A percentile compares a stretch with the other conserved stretches of the same genome.
Evolutionary conservation across 192 early-diverging fungal genomes (phyloP).

Genomic region (Chytriomyces sp.): DNA sequence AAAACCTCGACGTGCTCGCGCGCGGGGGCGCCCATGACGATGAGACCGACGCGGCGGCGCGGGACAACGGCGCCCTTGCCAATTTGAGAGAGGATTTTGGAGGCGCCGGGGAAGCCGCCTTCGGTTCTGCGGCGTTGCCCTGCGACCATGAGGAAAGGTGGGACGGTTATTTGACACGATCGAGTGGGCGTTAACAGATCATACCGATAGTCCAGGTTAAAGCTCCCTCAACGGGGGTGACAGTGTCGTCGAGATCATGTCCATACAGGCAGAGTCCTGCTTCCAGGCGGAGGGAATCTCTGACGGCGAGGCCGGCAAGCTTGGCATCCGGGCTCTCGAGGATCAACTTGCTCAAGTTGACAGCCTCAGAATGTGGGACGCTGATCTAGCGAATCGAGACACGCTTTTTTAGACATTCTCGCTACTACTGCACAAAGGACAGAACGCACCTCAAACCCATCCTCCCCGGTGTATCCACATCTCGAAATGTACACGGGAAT

Average conservation of each 20-base stretch:
- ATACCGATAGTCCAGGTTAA: conserved; percentile 93
- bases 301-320: conserved; percentile 92
- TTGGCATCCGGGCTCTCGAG: conserved; percentile 75
- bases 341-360: conserved; percentile 68
- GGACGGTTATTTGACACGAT: background rate
- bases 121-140: conserved; percentile 83
- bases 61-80: conserved; percentile 63
- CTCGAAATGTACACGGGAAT: conserved; percentile 86
- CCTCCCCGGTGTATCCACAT: conserved; percentile 98
- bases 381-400: conserved; percentile 75
- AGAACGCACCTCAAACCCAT: conserved; percentile 87
- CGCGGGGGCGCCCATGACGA: conserved; percentile 93
- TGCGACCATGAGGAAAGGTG: background rate
- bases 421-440: background rate
- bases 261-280: conserved; percentile 98
- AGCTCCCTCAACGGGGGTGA: conserved; percentile 89
- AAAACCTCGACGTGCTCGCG: conserved; percentile 72
- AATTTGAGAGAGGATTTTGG: conserved; percentile 83
- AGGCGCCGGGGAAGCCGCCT: conserved; percentile 90
- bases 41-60: conserved; percentile 83
- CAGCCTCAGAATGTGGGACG: conserved; percentile 73
- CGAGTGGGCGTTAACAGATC: conserved; percentile 10
- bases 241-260: conserved; percentile 89
- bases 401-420: background rate
- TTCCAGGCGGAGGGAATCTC: conserved; percentile 94